These are phyloP conservation scores for Pseudocercospora fuligena DNA, from an alignment of 2,329 filamentous ascomycete genomes.

Conservation along the genomic window DNA sequence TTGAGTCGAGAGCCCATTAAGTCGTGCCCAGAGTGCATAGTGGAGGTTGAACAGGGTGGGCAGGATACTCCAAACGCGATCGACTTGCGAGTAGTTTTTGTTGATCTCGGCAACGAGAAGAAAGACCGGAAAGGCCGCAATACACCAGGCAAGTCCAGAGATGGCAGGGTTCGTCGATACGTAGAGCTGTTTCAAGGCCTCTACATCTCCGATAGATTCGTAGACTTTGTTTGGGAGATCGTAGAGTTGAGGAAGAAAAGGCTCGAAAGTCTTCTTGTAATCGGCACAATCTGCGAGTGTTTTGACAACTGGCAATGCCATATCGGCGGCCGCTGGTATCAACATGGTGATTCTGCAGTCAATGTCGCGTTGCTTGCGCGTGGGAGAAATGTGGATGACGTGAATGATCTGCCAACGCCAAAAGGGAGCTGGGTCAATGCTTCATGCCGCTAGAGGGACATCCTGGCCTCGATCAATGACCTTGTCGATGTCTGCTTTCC, in stretches of 20 bases:
- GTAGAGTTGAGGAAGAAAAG: conserved; percentile 71
- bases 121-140: conserved; percentile 73
- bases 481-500: not conserved
- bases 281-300: conserved; percentile 76
- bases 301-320: conserved; percentile 67
- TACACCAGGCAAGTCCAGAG: conserved; percentile 71
- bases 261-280: conserved; percentile 74
- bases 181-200: conserved; percentile 73
- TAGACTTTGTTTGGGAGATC: conserved; percentile 52
- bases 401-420: conserved; percentile 7
- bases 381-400: not conserved
- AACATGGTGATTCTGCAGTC: not conserved
- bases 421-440: not conserved
- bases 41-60: conserved; percentile 87
- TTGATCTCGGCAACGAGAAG: conserved; percentile 82
- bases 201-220: conserved; percentile 63
- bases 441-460: not conserved
- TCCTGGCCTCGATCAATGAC: not conserved
- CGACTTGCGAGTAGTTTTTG: conserved; percentile 95
- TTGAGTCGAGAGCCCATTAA: conserved; percentile 71
- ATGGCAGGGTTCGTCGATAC: conserved; percentile 84
- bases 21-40: conserved; percentile 79
- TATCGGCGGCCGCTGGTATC: conserved; percentile 12
- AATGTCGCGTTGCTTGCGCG: not conserved
- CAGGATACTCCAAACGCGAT: conserved; percentile 88